Base-by-base conservation (phyloP, 805 yeast species). In the Candida morakotiae region DNA sequence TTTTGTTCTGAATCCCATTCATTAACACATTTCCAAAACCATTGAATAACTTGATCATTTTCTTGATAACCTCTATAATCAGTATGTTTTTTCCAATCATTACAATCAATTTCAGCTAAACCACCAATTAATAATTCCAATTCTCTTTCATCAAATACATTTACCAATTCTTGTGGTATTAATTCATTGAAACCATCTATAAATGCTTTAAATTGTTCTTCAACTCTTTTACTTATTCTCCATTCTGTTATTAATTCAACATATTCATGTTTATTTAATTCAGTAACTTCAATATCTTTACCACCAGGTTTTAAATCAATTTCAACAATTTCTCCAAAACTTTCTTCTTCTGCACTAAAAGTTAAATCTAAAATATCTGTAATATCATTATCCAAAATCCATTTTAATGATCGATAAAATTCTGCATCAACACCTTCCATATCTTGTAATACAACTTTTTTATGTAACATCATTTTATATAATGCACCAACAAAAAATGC, bases 401-500 rank as follows among this genome's bases (percentile, higher is more conserved):
- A 93, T 55, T 87, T 86, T 63, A 93, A 71, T 17, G 96, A 91
- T 56, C 93, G 80, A 68, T 87, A 87, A 67, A 91, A 88, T 57
- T 93, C 98, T 17, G 96, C 91, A 64, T 93, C 99, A 43, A 94
- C 97, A 64, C 97, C 95, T 64, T 93, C 98, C 94, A 93, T 84
- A 65, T 93, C 99, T 62, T 87, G 95, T 49, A 93, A 69, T 2
- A 87, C 91, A 48, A 93, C 96, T 69, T 88, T 88, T 64, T 93
- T 93, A 57, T 81, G 87, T 51, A 93, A 73, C 84, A 93, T 87
- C 97, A 93, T 87, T 70, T 93, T 93, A 67, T 93, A 93, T 62
- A 93, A 78, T 1, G 98, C 98, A 48, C 96, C 96, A 52, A 94
- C 96, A 63, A 93, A 93, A 75, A 93, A 93, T 0, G 98, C 98